Base-by-base conservation (phyloP, 805 yeast species). In the Candida nonsorbophila region DNA sequence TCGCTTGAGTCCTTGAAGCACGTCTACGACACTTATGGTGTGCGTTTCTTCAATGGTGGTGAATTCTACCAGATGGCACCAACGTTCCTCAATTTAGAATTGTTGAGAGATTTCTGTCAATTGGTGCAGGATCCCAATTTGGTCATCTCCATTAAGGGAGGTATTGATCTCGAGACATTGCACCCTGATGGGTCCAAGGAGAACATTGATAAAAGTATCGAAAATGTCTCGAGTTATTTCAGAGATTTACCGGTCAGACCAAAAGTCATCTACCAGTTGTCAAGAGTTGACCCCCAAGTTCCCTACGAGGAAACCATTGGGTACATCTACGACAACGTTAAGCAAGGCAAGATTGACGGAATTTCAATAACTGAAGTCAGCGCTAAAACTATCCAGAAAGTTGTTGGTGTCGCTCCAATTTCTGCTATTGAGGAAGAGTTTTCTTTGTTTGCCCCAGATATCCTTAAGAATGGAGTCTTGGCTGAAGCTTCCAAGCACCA, bases 361-460 rank as follows among this genome's bases (percentile, higher is more conserved):
- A 67, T 80, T 29, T 79, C 94, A 1, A 58, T 86, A 27, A 76
- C 86, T 26, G 96, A 86, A 55, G 83, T 77, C 13, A 65, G 72
- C 11, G 79, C 74, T 5, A 65, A 62, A 1, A 73, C 87, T 10
- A 69, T 87, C 32, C 49, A 54, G 14, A 71, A 71, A 35, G 87
- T 90, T 2, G 53, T 62, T 20, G 55, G 62, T 24, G 69, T 73
- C 3, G 62, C 66, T 33, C 80, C 78, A 23, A 65, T 84, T 31
- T 62, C 74, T 4, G 75, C 76, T 41, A 84, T 81, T 24, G 95
- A 86, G 58, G 66, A 81, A 22, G 96, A 86, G 55, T 70, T 79
- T 36, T 83, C 94, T 3, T 49, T 87, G 33, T 74, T 79, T 59
- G 53, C 77, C 9, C 69, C 73, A 23, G 84, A 80, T 9, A 69